Conservation (phyloP, 257 asterid genomes). For the Jasminum sambac region DNA sequence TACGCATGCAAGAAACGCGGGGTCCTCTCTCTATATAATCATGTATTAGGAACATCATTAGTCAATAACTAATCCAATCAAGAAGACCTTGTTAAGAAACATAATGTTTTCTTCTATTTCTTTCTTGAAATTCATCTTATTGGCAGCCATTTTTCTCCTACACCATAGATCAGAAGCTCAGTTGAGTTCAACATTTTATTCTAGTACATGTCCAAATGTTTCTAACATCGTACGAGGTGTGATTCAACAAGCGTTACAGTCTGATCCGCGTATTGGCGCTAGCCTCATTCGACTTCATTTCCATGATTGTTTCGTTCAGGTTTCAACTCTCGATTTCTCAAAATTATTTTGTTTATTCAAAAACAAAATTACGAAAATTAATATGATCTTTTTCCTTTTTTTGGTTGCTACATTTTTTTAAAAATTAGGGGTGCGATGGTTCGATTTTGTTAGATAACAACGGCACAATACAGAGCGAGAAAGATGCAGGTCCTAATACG, state of each 20-base stretch:
- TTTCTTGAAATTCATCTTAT: background rate
- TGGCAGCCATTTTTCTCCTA: constrained; percentile 13
- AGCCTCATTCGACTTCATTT: constrained; percentile 64
- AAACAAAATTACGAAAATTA: background rate
- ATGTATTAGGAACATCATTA: background rate
- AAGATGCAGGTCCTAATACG: constrained; percentile 51
- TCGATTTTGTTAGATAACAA: constrained; percentile 54
- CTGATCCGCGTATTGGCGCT: constrained; percentile 59
- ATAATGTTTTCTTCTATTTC: constrained; percentile 31
- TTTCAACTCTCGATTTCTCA: background rate
- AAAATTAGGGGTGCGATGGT: constrained; percentile 64
- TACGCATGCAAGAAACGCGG: constrained; percentile 15
- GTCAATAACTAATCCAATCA: background rate
- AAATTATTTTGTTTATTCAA: background rate
- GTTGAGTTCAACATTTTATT: constrained; percentile 48
- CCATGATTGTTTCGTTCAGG: constrained; percentile 65
- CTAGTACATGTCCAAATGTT: constrained; percentile 57
- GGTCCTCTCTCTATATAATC: background rate
- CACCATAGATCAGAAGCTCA: constrained; percentile 44
- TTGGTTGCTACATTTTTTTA: too few relatives aligned
- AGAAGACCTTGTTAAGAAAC: constrained; percentile 1
- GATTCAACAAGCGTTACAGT: constrained; percentile 51
- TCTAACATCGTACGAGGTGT: constrained; percentile 44
- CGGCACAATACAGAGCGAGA: constrained; percentile 53
- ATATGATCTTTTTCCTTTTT: background rate